These are phyloP conservation scores for Toxoplasma gondii DNA, from an alignment of 169 alveolate species.

Conservation along the genomic window DNA sequence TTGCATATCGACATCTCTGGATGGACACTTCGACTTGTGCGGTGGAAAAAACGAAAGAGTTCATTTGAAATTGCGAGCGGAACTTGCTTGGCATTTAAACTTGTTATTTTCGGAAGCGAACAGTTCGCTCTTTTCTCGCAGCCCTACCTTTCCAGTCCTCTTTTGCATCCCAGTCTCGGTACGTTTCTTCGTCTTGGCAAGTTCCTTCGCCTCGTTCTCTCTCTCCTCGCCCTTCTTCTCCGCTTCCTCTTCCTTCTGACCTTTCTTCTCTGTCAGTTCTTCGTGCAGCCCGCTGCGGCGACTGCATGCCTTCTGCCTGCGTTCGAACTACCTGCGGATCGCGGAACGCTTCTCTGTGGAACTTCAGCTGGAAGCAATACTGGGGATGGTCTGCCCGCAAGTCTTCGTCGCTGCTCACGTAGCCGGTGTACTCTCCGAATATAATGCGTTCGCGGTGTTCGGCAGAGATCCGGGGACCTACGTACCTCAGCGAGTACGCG, in stretches of 20 bases:
- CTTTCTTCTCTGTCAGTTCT: not conserved
- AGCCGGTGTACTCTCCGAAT: constrained; percentile 32
- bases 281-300: not conserved
- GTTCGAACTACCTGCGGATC: not conserved
- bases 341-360: constrained; percentile 29
- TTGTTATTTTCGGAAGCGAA: no score
- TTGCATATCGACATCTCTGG: no score
- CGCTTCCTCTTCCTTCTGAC: not conserved
- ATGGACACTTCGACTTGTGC: not conserved
- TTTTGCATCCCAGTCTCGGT: not conserved
- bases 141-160: constrained; percentile 1
- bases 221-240: not conserved
- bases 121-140: no score
- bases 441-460: constrained; percentile 26
- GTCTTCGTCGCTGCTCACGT: constrained; percentile 28
- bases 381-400: not conserved
- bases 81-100: no score
- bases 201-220: not conserved
- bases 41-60: no score
- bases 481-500: constrained; percentile 43
- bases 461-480: constrained; percentile 51
- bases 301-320: not conserved
- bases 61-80: no score
- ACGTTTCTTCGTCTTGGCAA: not conserved
- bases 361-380: constrained; percentile 34